Evolutionary conservation across 352 stramenopile species (phyloP).

Genomic region (Phytopythium oedochilum): DNA sequence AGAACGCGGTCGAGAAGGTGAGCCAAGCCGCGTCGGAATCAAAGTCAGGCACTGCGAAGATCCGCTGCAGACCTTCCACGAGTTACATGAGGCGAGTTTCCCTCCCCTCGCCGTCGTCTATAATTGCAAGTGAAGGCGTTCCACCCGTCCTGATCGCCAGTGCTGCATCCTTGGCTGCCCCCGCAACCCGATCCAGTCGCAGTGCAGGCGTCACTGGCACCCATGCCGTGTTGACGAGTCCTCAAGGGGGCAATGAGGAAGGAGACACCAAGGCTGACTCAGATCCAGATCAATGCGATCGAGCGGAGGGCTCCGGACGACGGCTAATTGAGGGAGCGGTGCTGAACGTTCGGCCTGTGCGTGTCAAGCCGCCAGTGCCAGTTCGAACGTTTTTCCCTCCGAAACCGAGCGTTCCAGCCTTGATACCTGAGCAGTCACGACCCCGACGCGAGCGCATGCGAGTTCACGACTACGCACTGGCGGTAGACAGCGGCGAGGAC

Average conservation of each 20-base stretch:
- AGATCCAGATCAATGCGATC: neutral
- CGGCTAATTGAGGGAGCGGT: slow-evolving; percentile 5
- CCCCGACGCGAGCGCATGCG: slow-evolving; percentile 7
- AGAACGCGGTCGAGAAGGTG: slow-evolving; percentile 61
- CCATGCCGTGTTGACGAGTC: too few species aligned
- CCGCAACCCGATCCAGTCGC: neutral
- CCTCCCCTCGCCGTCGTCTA: neutral
- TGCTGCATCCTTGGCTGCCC: neutral
- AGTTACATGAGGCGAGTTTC: neutral
- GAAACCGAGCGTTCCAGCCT: neutral
- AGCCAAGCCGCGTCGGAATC: slow-evolving; percentile 5
- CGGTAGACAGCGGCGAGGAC: slow-evolving; percentile 1
- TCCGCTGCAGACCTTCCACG: neutral
- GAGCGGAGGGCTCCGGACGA: neutral
- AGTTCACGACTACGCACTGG: slow-evolving; percentile 2
- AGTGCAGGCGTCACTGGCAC: neutral
- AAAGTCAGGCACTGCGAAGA: neutral
- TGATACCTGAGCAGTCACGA: slow-evolving; percentile 6
- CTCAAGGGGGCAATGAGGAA: neutral
- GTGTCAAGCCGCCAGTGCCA: neutral
- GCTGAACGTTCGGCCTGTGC: slow-evolving; percentile 12
- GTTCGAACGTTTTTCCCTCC: neutral
- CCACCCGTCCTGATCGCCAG: neutral
- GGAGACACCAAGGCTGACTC: slow-evolving; percentile 14
- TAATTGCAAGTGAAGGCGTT: neutral